Evolutionary conservation across 352 stramenopile genomes (phyloP).

Genomic region (Phytophthora tubulina): DNA sequence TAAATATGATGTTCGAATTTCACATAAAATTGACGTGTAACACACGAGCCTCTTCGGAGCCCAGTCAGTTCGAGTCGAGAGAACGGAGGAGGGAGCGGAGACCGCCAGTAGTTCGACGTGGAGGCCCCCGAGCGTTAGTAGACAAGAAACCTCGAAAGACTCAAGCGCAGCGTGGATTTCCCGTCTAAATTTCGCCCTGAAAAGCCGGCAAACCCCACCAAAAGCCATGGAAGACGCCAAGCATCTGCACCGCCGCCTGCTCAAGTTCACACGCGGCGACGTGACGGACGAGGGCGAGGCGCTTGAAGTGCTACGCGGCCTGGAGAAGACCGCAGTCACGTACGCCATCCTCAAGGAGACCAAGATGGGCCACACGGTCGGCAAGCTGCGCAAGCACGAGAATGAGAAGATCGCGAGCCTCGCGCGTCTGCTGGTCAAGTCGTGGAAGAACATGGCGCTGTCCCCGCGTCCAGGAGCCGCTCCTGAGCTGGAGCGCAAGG

Average conservation of each 20-base stretch:
- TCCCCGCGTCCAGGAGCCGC: constrained; percentile 51
- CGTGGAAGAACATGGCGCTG: constrained; percentile 88
- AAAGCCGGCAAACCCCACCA: background rate
- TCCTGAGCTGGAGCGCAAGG: constrained; percentile 19
- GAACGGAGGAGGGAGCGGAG: constrained; percentile 12
- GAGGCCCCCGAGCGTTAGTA: constrained; percentile 23
- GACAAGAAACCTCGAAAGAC: constrained; percentile 29
- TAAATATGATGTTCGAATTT: background rate
- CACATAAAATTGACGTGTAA: constrained; percentile 11
- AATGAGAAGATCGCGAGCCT: constrained; percentile 83
- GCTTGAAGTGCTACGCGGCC: constrained; percentile 68
- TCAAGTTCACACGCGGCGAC: constrained; percentile 80
- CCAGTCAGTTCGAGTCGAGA: constrained; percentile 27
- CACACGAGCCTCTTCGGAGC: constrained; percentile 27
- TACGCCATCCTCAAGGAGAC: constrained; percentile 85
- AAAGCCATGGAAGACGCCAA: constrained; percentile 76
- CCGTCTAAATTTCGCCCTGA: background rate
- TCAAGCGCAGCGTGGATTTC: constrained; percentile 16
- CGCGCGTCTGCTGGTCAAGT: constrained; percentile 85
- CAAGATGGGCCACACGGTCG: constrained; percentile 85
- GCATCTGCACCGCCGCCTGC: constrained; percentile 70
- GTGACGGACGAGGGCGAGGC: constrained; percentile 62
- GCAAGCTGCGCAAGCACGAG: constrained; percentile 91
- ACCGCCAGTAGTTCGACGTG: constrained; percentile 30
- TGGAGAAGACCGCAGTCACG: constrained; percentile 71